Conservation (phyloP, 225 moss, liverwort and hornwort species). For the Thuidium tamariscinum region DNA sequence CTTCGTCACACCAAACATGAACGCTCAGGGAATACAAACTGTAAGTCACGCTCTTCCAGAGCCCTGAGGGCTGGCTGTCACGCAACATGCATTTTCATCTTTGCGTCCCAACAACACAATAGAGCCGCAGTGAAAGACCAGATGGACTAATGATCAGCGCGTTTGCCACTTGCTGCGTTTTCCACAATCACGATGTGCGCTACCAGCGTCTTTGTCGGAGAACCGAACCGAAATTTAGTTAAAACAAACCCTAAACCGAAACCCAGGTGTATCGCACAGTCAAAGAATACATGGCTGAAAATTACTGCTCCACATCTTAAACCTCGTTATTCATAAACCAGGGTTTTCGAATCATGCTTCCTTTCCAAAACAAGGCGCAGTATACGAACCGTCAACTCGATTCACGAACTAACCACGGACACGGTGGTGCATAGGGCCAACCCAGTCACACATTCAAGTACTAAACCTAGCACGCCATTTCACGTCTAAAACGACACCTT, state of each 20-base stretch:
- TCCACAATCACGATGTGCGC: not conserved
- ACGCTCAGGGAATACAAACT: slow-evolving; percentile 1
- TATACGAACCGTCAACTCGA: not conserved
- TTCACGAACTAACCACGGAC: not conserved
- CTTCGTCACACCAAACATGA: not conserved
- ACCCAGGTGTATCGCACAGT: not conserved
- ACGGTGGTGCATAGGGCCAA: too few species aligned
- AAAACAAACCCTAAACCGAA: not conserved
- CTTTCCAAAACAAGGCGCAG: not conserved
- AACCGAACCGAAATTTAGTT: not conserved
- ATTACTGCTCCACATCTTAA: not conserved
- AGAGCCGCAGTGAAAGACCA: too few species aligned
- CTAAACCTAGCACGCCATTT: not conserved
- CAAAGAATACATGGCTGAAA: not conserved
- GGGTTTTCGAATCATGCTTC: not conserved
- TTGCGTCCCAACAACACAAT: not conserved
- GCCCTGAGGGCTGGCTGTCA: not conserved
- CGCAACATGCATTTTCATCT: not conserved
- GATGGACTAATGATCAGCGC: not conserved
- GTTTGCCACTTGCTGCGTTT: not conserved
- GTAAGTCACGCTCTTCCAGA: not conserved
- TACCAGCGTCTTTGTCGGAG: not conserved
- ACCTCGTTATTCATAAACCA: not conserved
- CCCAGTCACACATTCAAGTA: not conserved
- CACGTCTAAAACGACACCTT: not conserved